Percentiles rank a stretch among this genome's conserved stretches.
These are phyloP conservation scores for Neonectria sp. DNA, from an alignment of 2,329 filamentous ascomycete species.

Conservation along the genomic window DNA sequence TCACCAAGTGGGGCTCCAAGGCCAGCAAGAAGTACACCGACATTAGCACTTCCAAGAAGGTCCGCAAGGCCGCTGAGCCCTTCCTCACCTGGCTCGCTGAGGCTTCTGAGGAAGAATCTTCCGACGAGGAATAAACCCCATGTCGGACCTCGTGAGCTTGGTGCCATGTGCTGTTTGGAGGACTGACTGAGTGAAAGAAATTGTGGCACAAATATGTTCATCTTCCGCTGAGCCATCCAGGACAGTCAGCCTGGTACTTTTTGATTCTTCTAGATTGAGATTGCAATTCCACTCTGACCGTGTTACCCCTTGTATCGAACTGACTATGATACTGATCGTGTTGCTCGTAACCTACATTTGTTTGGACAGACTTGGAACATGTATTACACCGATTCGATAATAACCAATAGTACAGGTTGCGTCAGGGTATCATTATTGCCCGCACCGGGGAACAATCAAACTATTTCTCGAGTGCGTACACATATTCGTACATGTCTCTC, in stretches of 20 bases:
- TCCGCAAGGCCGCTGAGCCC: slow-evolving; percentile 92
- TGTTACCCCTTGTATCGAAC: not conserved
- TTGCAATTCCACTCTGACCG: slow-evolving; percentile 37
- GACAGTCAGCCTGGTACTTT: slow-evolving; percentile 24
- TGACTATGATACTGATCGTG: not conserved
- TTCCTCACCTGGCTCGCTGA: slow-evolving; percentile 96
- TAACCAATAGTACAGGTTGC: not conserved
- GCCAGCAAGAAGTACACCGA: slow-evolving; percentile 99
- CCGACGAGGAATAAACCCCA: slow-evolving; percentile 69
- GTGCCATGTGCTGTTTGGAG: slow-evolving; percentile 10
- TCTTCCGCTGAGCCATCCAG: slow-evolving; percentile 19
- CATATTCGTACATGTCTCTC: slow-evolving; percentile 7
- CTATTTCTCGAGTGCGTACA: slow-evolving; percentile 25
- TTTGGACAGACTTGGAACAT: too few relatives aligned
- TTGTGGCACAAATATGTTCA: slow-evolving; percentile 20
- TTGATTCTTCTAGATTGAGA: slow-evolving; percentile 37
- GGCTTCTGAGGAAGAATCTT: slow-evolving; percentile 76
- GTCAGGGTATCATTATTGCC: slow-evolving; percentile 38
- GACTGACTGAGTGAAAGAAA: slow-evolving; percentile 10
- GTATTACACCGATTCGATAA: not conserved
- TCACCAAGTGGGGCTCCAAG: slow-evolving; percentile 93
- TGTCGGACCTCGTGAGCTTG: not conserved
- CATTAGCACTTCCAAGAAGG: slow-evolving; percentile 89
- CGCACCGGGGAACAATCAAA: slow-evolving; percentile 25
- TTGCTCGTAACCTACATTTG: not conserved